Evolutionary conservation across 1,284 basidiomycete genomes (phyloP).

Genomic region (Phlebopus sp.): DNA sequence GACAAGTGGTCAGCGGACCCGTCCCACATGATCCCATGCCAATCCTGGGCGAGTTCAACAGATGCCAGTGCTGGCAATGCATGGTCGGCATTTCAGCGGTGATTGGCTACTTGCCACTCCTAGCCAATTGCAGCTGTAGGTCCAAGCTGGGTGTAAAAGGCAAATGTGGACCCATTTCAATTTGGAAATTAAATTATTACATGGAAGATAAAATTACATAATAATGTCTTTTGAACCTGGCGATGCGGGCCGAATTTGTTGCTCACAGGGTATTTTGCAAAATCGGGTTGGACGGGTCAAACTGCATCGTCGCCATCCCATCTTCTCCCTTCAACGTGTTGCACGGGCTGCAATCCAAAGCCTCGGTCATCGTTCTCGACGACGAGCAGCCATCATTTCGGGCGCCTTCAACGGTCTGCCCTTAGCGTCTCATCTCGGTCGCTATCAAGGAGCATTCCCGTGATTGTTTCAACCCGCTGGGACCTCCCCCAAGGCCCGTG

Average conservation of each 20-base stretch:
- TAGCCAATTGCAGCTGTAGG: constrained; percentile 1
- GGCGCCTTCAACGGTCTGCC: neutral
- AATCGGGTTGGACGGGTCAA: neutral
- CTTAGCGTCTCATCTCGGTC: constrained; percentile 19
- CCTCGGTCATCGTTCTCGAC: constrained; percentile 13
- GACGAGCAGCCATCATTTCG: neutral
- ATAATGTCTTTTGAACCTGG: neutral
- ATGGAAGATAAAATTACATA: neutral
- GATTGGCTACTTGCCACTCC: neutral
- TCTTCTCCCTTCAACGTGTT: constrained; percentile 18
- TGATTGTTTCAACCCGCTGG: constrained; percentile 22
- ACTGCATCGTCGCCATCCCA: constrained; percentile 12
- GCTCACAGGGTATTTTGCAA: neutral
- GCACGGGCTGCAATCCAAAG: constrained; percentile 8
- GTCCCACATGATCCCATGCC: neutral
- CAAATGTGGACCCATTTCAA: neutral
- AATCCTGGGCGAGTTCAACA: no score
- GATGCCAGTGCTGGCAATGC: no score
- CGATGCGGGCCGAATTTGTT: constrained; percentile 16
- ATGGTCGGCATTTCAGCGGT: no score
- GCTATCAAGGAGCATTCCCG: constrained; percentile 20
- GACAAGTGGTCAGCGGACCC: neutral
- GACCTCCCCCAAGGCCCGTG: constrained; percentile 10
- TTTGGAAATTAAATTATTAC: neutral
- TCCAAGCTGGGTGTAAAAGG: constrained; percentile 12